Evolutionary conservation across 768 basidiomycete species (phyloP), one percentile per base, ranked within the genome.

Genomic region (Tulasnella calospora): DNA sequence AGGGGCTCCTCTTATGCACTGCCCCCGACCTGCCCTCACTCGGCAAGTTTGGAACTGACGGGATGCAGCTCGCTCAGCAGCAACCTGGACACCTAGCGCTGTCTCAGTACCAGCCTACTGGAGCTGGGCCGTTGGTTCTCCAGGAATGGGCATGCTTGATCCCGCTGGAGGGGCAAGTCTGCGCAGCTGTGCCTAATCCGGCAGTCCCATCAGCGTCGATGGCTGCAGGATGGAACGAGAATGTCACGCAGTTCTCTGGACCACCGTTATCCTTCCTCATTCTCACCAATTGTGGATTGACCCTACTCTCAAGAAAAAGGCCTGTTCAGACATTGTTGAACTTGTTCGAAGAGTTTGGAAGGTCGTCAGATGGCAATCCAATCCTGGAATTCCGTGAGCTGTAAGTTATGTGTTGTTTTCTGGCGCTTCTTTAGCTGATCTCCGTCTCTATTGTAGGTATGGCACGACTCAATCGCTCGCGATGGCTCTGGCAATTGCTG

Each of bases 391-490:
- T 96, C 83, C 88, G 92, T 74, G 92, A 94, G 81, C 93, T 90
- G 95, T 91, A 81, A 77, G 86, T 15, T 67, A 40, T 51, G 27
- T 47, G 27, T 38, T 13, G 2, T 0, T 38, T 47, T 46, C 27
- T 40, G 38, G 19, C 40, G 74, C n/a, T 35, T 55, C 36, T 35
- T 27, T 69, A 3, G 5, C 23, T 44, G 4, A 51, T 79, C 33
- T n/a, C 36, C 57, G 40, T 35, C n/a, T 3, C 36, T 30, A 79
- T 23, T 27, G 38, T 81, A 97, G 96, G 82, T 98, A 93, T 83
- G 95, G 96, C 70, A 89, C 94, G 75, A 94, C 96, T 83, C 94
- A 97, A 82, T 92, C 94, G 3, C 96, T 95, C 81, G 92, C 94
- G 7, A 96, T 98, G 93, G 89, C 95, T 23, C 88, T 97, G 19